Evolutionary conservation across 1,284 basidiomycete species (phyloP).

Genomic region (Ceratobasidium theobromae): DNA sequence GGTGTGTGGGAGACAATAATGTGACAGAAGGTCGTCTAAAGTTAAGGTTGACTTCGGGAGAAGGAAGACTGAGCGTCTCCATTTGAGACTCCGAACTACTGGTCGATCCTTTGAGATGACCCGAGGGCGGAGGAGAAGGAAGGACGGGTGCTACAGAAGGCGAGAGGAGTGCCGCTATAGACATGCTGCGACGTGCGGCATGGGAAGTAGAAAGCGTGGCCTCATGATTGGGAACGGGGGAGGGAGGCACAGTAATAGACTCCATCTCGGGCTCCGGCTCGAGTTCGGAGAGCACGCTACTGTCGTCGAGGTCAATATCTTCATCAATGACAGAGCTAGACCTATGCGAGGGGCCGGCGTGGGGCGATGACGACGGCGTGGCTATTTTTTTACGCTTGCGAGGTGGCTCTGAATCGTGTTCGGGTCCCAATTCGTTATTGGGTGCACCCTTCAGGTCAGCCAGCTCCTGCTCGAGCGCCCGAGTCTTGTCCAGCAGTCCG

Average conservation of each 20-base stretch:
- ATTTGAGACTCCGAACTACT: slow-evolving; percentile 1
- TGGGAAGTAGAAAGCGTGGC: background rate
- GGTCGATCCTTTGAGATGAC: background rate
- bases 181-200: slow-evolving; percentile 4
- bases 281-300: slow-evolving; percentile 13
- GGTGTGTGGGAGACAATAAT: background rate
- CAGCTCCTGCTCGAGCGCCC: slow-evolving; percentile 30
- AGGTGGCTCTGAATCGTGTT: background rate
- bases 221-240: background rate
- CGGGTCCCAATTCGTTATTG: background rate
- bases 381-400: slow-evolving; percentile 16
- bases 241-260: background rate
- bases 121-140: slow-evolving; percentile 26
- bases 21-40: slow-evolving; percentile 3
- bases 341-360: background rate
- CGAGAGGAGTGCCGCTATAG: slow-evolving; percentile 22
- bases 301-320: slow-evolving; percentile 16
- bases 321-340: background rate
- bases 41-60: slow-evolving; percentile 22
- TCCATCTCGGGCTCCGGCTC: slow-evolving; percentile 10
- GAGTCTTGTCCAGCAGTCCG: slow-evolving; percentile 32
- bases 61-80: slow-evolving; percentile 24
- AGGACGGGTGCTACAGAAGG: slow-evolving; percentile 1
- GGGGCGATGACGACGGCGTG: slow-evolving; percentile 15
- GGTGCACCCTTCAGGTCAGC: slow-evolving; percentile 6